A percentile compares a stretch with the other conserved stretches of the same genome.
phyloP scores from a whole-genome alignment of 805 yeast genomes.

The Ogataea henricii region DNA sequence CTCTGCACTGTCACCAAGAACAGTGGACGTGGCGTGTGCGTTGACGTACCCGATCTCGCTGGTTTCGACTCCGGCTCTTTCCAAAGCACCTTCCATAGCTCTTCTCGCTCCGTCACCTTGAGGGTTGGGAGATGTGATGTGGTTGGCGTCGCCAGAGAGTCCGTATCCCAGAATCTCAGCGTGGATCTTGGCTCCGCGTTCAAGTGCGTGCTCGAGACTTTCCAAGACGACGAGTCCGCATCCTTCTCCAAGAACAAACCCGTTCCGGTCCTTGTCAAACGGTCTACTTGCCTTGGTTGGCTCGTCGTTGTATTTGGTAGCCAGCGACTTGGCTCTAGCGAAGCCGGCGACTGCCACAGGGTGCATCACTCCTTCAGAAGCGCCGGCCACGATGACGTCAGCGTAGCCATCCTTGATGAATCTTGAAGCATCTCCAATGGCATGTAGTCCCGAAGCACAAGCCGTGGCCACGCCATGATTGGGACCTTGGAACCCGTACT shows the following conservation, averaged over 20 bases:
- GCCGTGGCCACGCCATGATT: slow-evolving; percentile 90
- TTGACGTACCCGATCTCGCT: slow-evolving; percentile 72
- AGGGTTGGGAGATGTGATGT: slow-evolving; percentile 87
- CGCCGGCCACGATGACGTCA: slow-evolving; percentile 91
- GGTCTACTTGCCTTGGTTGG: slow-evolving; percentile 81
- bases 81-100: slow-evolving; percentile 79
- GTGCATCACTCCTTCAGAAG: slow-evolving; percentile 83
- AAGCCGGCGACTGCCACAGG: slow-evolving; percentile 90
- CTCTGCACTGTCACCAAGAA: slow-evolving; percentile 88
- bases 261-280: slow-evolving; percentile 74
- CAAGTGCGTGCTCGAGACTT: slow-evolving; percentile 69
- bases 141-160: slow-evolving; percentile 85
- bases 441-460: slow-evolving; percentile 94
- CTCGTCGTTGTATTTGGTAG: slow-evolving; percentile 58
- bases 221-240: slow-evolving; percentile 81
- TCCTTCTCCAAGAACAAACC: slow-evolving; percentile 95
- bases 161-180: slow-evolving; percentile 91
- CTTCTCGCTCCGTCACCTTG: slow-evolving; percentile 82
- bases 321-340: slow-evolving; percentile 82
- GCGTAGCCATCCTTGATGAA: slow-evolving; percentile 80
- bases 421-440: slow-evolving; percentile 90
- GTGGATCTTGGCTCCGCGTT: slow-evolving; percentile 65
- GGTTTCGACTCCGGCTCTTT: slow-evolving; percentile 48
- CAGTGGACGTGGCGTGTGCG: slow-evolving; percentile 96
- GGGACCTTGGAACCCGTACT: slow-evolving; percentile 78